Evolutionary conservation across 257 asterid genomes (phyloP).

Genomic region (Solanum boliviense): DNA sequence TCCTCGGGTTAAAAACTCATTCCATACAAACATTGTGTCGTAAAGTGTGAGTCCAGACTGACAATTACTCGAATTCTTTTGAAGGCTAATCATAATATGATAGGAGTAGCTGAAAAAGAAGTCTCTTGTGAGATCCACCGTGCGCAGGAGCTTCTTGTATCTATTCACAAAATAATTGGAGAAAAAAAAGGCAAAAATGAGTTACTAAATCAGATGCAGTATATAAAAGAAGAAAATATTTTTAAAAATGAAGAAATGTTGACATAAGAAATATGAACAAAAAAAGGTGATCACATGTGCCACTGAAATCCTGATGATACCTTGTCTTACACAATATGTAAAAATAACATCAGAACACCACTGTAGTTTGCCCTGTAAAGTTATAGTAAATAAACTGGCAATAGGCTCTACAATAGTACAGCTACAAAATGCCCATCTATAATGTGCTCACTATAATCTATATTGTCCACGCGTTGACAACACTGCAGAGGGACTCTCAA

Average conservation of each 20-base stretch:
- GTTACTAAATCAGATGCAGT: conserved; percentile 19
- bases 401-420: conserved; percentile 29
- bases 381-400: conserved; percentile 39
- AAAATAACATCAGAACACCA: conserved; percentile 62
- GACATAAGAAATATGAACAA: conserved; percentile 8
- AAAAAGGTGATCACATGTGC: conserved; percentile 16
- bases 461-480: conserved; percentile 1
- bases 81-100: conserved; percentile 84
- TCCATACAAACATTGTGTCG: conserved; percentile 96
- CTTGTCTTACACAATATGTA: conserved; percentile 56
- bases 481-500: conserved; percentile 15
- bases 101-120: conserved; percentile 98
- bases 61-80: conserved; percentile 66
- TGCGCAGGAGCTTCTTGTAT: conserved; percentile 89
- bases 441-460: neutral
- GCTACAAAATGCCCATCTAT: conserved; percentile 17
- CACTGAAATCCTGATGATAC: conserved; percentile 51
- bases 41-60: conserved; percentile 46
- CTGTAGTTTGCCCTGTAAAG: conserved; percentile 49
- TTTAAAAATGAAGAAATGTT: neutral
- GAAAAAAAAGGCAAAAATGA: conserved; percentile 24
- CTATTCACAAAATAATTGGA: conserved; percentile 39
- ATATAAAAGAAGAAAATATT: neutral
- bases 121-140: conserved; percentile 91
- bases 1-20: conserved; percentile 85